These are phyloP conservation scores for Amniculicola lignicola DNA, from an alignment of 495 filamentous ascomycete genomes.

Conservation along the genomic window DNA sequence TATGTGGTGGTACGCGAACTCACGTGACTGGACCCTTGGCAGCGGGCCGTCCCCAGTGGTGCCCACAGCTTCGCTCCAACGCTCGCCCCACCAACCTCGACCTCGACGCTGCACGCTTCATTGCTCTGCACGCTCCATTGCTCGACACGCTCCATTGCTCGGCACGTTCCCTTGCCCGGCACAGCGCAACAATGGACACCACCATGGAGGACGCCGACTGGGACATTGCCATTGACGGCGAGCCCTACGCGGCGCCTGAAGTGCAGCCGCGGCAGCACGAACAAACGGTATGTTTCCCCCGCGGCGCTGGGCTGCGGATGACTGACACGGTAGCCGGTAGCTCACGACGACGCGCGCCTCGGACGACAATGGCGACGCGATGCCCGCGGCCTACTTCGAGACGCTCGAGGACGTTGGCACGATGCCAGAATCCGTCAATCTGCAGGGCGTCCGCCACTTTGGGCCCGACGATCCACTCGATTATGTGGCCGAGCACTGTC, in stretches of 20 bases:
- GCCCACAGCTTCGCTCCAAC: background rate
- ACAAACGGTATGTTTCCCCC: constrained; percentile 1
- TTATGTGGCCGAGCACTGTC: constrained; percentile 65
- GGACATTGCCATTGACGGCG: constrained; percentile 22
- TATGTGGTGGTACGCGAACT: too few relatives aligned
- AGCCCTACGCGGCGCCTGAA: constrained; percentile 2
- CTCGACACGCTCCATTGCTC: background rate
- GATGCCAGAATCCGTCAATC: constrained; percentile 66
- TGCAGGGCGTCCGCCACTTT: constrained; percentile 78
- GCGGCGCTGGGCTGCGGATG: background rate
- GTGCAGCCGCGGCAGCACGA: background rate
- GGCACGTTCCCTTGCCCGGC: too few relatives aligned
- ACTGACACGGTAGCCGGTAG: background rate
- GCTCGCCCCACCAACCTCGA: background rate
- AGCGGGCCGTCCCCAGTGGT: background rate
- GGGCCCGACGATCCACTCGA: constrained; percentile 70
- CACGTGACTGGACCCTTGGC: too few relatives aligned
- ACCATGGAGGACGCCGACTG: constrained; percentile 15
- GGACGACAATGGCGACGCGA: background rate
- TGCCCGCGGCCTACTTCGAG: constrained; percentile 23
- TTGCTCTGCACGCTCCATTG: background rate
- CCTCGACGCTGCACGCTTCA: background rate
- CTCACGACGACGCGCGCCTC: background rate
- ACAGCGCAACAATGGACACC: constrained; percentile 23
- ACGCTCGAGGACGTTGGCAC: constrained; percentile 2